Percentiles rank a stretch among this genome's conserved stretches.
Evolutionary conservation across 2,329 filamentous ascomycete genomes (phyloP).

Genomic region (Dactylellina drechsleri): DNA sequence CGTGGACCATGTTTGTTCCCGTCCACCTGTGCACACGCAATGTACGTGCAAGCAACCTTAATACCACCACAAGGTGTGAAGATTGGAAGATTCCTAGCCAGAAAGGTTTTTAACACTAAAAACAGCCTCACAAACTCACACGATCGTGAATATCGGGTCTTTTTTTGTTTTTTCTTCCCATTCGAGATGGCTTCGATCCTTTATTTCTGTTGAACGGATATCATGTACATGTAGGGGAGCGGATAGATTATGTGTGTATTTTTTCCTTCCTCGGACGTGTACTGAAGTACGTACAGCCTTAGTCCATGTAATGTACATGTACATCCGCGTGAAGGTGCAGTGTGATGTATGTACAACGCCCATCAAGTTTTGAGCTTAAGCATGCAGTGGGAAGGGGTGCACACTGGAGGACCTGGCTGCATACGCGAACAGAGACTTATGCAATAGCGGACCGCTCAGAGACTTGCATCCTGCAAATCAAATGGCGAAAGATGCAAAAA

Average conservation of each 20-base stretch:
- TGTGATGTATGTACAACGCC: conserved; percentile 36
- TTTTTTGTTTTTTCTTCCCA: not conserved
- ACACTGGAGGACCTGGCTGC: conserved; percentile 35
- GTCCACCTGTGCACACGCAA: conserved; percentile 43
- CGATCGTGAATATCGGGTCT: not conserved
- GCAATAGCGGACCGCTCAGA: conserved; percentile 55
- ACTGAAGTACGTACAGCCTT: conserved; percentile 22
- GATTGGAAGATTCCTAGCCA: conserved; percentile 21
- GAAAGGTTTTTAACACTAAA: not conserved
- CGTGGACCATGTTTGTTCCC: conserved; percentile 38
- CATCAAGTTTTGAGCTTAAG: conserved; percentile 36
- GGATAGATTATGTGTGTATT: conserved; percentile 31
- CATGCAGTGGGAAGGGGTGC: conserved; percentile 40
- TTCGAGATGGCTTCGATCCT: not conserved
- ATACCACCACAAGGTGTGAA: conserved; percentile 38
- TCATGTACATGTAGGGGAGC: conserved; percentile 36
- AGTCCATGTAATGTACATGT: conserved; percentile 7
- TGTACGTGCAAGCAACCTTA: conserved; percentile 54
- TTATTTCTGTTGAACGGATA: not conserved
- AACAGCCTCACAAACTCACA: not conserved
- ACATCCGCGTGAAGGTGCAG: conserved; percentile 43
- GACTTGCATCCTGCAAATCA: conserved; percentile 55
- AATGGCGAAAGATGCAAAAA: conserved; percentile 48
- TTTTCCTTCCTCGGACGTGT: not conserved
- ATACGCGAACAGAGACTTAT: conserved; percentile 55